These are phyloP conservation scores for Triangularia setosa DNA, from an alignment of 2,329 filamentous ascomycete genomes.

Conservation along the genomic window DNA sequence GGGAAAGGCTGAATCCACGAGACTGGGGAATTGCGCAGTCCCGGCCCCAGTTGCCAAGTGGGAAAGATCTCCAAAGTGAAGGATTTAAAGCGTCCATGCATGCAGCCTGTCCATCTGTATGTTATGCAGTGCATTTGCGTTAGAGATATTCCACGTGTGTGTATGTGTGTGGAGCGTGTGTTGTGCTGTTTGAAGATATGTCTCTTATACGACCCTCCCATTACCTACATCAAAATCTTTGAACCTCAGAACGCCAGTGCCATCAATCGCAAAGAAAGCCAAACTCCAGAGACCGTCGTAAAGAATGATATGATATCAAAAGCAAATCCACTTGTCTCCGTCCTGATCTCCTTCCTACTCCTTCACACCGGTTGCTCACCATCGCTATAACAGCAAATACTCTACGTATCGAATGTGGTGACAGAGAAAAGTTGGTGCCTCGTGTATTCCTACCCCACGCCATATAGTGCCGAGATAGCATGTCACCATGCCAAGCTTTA, in stretches of 20 bases:
- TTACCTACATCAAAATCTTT: conserved; percentile 15
- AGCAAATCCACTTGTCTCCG: background rate
- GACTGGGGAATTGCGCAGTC: background rate
- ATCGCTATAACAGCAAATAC: background rate
- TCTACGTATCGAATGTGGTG: background rate
- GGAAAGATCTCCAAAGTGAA: background rate
- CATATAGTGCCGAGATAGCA: conserved; percentile 2
- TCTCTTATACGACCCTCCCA: background rate
- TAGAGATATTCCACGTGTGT: background rate
- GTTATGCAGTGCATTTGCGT: background rate
- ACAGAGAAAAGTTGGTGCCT: background rate
- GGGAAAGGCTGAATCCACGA: background rate
- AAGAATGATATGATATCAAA: conserved; percentile 6
- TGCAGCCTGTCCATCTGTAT: background rate
- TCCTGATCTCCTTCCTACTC: background rate
- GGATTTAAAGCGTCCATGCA: background rate
- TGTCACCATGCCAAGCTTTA: conserved; percentile 7
- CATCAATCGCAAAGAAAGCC: conserved; percentile 6
- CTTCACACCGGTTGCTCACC: background rate
- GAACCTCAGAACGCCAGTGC: conserved; percentile 20
- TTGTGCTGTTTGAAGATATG: background rate
- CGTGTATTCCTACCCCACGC: background rate
- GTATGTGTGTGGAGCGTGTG: background rate
- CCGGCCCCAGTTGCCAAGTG: background rate
- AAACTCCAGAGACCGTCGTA: conserved; percentile 1